Base-by-base conservation (phyloP, 2,329 filamentous ascomycete species). In the Elsinoe arachidis region DNA sequence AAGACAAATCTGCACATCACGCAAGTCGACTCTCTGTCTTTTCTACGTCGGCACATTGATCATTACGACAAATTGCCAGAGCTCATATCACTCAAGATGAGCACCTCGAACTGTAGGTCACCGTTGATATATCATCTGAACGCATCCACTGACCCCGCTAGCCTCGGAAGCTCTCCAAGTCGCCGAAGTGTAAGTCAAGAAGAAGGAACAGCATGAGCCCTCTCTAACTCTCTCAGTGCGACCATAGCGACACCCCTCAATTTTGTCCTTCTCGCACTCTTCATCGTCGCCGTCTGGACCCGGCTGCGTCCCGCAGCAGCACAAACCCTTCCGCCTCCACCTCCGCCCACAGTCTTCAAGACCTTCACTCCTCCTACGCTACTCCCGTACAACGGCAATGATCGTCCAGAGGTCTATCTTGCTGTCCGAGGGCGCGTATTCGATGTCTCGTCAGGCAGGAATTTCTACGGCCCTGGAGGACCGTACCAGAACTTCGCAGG, bases 401-500 rank as follows among this genome's bases (percentile, higher is more conserved):
- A 87, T 66, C 80, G 79, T 66, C 77, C 76, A 63, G 89, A 89
- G 52, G 88, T 97, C 58, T 96, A 89, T 73, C 81, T 99, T 51
- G 88, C 90, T n/a, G 90, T 97, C 15, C 87, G 90, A 41, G 91
- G 93, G 55, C 84, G 84, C 53, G 86, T 97, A 62, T 97, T 96
- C 70, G 93, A 99, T 70, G 92, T 97, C 21, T 84, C 85, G 0
- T 76, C 84, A 12, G 92, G 93, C 21, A 83, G 86, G 67, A 91
- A 95, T 76, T 97, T 97, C 73, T 99, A 99, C 74, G 93, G 93
- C 3, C 93, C 93, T 17, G 91, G 90, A 11, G 92, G 92, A 0
- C 90, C 92, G 1, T 99, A 99, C 72, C 85, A 86, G 71, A 97
- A 97, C 76, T 99, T 99, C 69, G 93, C 93, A 0, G 93, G 93